phyloP scores from a whole-genome alignment of 495 filamentous ascomycete species.

The Podospora australis region DNA sequence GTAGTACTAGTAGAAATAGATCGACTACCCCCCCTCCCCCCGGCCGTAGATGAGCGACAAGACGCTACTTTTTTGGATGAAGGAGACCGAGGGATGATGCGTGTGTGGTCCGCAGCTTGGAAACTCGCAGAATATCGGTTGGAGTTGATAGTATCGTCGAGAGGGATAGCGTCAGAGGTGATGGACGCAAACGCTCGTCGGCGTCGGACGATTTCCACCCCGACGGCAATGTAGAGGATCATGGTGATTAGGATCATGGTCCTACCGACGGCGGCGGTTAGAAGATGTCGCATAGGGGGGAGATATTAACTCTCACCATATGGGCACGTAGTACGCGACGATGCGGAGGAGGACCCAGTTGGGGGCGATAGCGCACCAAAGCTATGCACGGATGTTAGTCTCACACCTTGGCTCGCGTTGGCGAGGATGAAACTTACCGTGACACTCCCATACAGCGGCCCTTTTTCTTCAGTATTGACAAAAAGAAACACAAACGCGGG shows the following conservation, averaged over 20 bases:
- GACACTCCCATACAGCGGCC: slow-evolving; percentile 39
- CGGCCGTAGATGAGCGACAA: not conserved
- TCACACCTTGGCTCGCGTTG: no score
- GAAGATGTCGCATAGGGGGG: not conserved
- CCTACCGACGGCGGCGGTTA: slow-evolving; percentile 12
- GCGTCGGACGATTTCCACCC: slow-evolving; percentile 35
- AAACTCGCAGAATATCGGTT: no score
- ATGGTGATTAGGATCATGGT: slow-evolving; percentile 32
- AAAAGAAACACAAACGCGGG: slow-evolving; percentile 41
- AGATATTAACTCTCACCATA: slow-evolving; percentile 29
- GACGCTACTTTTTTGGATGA: no score
- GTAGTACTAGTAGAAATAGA: slow-evolving; percentile 2
- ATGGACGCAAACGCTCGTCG: slow-evolving; percentile 32
- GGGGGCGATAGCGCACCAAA: slow-evolving; percentile 43
- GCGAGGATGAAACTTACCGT: no score
- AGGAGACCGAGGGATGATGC: slow-evolving; percentile 5
- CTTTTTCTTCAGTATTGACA: slow-evolving; percentile 31
- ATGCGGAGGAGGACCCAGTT: slow-evolving; percentile 41
- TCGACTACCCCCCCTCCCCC: no score
- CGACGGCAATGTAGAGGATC: slow-evolving; percentile 37
- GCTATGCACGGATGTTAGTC: slow-evolving; percentile 15
- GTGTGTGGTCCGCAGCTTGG: slow-evolving; percentile 11
- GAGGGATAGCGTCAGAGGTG: not conserved
- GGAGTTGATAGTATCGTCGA: slow-evolving; percentile 20
- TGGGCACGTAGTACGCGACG: slow-evolving; percentile 38